A percentile compares a stretch with the other conserved stretches of the same genome.
These are phyloP conservation scores for Herpetospermum pedunculosum DNA, from an alignment of 306 rosid genomes.

Conservation along the genomic window DNA sequence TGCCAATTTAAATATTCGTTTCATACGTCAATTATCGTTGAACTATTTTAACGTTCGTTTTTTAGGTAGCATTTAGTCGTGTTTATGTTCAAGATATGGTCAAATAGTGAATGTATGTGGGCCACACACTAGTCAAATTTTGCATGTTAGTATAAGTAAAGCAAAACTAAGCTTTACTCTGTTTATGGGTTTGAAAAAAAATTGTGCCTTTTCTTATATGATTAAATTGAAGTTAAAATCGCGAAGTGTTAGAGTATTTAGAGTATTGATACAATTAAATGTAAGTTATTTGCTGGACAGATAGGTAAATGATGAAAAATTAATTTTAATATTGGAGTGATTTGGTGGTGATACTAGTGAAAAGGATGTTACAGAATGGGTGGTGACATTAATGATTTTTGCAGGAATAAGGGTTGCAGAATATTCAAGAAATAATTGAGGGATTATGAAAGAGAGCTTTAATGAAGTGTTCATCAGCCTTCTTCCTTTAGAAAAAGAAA, in stretches of 20 bases:
- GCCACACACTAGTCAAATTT: slow-evolving; percentile 3
- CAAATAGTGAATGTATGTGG: slow-evolving; percentile 3
- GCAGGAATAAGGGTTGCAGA: not conserved
- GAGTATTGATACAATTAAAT: no score
- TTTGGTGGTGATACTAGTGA: not conserved
- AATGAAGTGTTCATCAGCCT: not conserved
- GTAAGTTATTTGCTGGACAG: no score
- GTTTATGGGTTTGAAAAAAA: not conserved
- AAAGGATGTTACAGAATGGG: not conserved
- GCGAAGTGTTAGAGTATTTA: no score
- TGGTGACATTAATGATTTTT: not conserved
- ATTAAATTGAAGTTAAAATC: no score
- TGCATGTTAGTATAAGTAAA: slow-evolving; percentile 2
- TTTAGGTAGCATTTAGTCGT: no score
- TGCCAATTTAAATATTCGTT: no score
- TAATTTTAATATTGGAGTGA: not conserved
- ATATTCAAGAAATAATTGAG: not conserved
- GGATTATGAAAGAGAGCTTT: not conserved
- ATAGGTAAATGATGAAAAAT: not conserved
- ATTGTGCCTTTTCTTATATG: no score
- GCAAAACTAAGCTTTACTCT: not conserved
- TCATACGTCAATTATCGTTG: no score
- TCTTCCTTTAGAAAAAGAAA: slow-evolving; percentile 7
- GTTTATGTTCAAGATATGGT: not conserved
- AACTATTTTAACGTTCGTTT: no score